phyloP scores from a whole-genome alignment of 2,329 filamentous ascomycete genomes.

The Orbilia javanica region DNA sequence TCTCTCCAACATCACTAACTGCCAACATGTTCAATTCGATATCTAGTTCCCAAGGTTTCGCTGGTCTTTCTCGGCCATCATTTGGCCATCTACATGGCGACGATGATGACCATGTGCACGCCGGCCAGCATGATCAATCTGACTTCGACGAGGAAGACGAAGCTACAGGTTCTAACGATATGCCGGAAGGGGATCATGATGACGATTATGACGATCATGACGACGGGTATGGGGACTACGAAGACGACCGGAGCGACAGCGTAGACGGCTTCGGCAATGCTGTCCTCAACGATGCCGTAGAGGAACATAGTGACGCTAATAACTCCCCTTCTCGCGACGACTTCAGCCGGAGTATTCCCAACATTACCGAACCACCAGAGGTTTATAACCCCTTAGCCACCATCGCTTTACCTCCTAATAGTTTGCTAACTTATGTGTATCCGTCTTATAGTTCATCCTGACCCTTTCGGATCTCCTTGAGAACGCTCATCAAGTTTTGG shows the following conservation, averaged over 20 bases:
- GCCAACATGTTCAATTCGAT: conserved; percentile 53
- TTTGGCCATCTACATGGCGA: conserved; percentile 28
- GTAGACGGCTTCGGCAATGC: conserved; percentile 12
- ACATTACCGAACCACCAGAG: conserved; percentile 50
- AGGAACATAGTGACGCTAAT: neutral
- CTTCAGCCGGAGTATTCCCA: conserved; percentile 6
- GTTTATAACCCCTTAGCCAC: neutral
- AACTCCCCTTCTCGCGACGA: neutral
- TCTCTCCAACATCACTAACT: neutral
- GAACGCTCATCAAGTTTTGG: conserved; percentile 33
- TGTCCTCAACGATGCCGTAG: conserved; percentile 17
- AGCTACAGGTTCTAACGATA: conserved; percentile 19
- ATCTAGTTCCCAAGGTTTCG: conserved; percentile 23
- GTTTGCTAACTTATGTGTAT: neutral
- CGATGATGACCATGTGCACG: neutral
- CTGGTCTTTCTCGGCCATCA: conserved; percentile 32
- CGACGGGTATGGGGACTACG: conserved; percentile 16
- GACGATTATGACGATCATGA: conserved; percentile 1
- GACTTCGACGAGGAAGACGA: conserved; percentile 44
- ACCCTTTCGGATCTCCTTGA: conserved; percentile 49
- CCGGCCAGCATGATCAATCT: conserved; percentile 15
- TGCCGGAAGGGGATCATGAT: neutral
- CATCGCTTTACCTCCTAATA: neutral
- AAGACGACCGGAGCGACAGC: conserved; percentile 28
- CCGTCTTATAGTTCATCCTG: conserved; percentile 38